Base-by-base conservation (phyloP, 2,329 filamentous ascomycete genomes). In the Colletotrichum euphorbiae region DNA sequence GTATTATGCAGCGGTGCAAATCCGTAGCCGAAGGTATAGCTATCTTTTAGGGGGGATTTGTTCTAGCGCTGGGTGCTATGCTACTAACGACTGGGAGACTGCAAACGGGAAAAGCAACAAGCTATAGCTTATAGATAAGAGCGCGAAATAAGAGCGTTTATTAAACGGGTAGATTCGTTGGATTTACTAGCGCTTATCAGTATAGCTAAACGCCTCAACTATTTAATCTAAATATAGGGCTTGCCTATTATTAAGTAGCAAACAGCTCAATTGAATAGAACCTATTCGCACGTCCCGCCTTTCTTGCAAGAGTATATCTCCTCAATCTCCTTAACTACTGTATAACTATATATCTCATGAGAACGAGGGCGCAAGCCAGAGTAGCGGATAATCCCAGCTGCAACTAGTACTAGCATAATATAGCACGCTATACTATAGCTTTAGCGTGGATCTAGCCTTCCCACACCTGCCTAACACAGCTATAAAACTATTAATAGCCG, bases 71-170 rank as follows among this genome's bases (percentile, higher is more conserved):
- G 8, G 6, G 31, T 21, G 15, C 24, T 19, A n/a, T 57, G 6
- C 19, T 15, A 59, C 17, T 12, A 2, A 48, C 12, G 3, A 38
- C 56, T 59, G 46, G 31, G 3, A 15, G 6, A 40, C 2, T 46
- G 24, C 9, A 9, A 45, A 8, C 11, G n/a, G 56, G 28, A 6
- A 48, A 5, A 3, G n/a, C 3, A 48, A 11, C n/a, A 13, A 12
- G 55, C 28, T 7, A 36, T 17, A 21, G 42, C 42, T 13, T 4
- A 13, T n/a, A n/a, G n/a, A n/a, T n/a, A n/a, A n/a, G n/a, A n/a
- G n/a, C n/a, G n/a, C n/a, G 24, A 59, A 59, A 59, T 59, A 48
- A 59, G 56, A 59, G 42, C n/a, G 12, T 48, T 13, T 4, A 12
- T n/a, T 15, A 7, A 33, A 48, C 6, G 9, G 40, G 5, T 9